Conservation (phyloP, 2,329 filamentous ascomycete species). For the Cyphellophora europaea region DNA sequence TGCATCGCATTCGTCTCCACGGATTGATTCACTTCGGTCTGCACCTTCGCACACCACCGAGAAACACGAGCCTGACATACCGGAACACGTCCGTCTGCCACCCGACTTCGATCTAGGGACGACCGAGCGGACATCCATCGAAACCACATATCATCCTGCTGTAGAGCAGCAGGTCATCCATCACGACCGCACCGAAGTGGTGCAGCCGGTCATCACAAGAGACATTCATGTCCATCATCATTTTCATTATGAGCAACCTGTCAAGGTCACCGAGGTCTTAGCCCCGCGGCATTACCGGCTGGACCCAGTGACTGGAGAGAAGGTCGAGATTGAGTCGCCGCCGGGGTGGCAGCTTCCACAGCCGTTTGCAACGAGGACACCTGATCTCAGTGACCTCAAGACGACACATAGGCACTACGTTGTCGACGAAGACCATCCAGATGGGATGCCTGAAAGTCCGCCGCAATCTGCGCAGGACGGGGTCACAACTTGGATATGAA, state of each 20-base stretch:
- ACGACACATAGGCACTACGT: conserved; percentile 13
- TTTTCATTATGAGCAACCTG: conserved; percentile 24
- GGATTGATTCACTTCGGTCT: no score
- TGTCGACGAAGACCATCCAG: conserved; percentile 16
- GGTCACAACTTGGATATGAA: not conserved
- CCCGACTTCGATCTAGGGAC: conserved; percentile 9
- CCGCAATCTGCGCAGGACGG: conserved; percentile 7
- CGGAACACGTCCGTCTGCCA: conserved; percentile 9
- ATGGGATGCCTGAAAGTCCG: conserved; percentile 11
- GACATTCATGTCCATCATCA: conserved; percentile 9
- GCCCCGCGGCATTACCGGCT: conserved; percentile 25
- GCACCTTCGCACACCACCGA: no score
- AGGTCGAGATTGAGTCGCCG: conserved; percentile 16
- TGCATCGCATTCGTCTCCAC: no score
- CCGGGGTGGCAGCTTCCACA: conserved; percentile 15
- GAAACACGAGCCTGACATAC: no score
- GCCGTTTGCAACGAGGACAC: conserved; percentile 8
- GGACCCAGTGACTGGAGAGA: conserved; percentile 14
- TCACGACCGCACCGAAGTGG: conserved; percentile 15
- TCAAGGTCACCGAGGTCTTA: conserved; percentile 24
- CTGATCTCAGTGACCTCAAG: conserved; percentile 8
- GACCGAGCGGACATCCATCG: conserved; percentile 12
- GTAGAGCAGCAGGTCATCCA: conserved; percentile 25
- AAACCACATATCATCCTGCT: conserved; percentile 13
- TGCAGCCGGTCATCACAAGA: not conserved